phyloP scores from a whole-genome alignment of 768 basidiomycete genomes.

The Leccinum variicolor region DNA sequence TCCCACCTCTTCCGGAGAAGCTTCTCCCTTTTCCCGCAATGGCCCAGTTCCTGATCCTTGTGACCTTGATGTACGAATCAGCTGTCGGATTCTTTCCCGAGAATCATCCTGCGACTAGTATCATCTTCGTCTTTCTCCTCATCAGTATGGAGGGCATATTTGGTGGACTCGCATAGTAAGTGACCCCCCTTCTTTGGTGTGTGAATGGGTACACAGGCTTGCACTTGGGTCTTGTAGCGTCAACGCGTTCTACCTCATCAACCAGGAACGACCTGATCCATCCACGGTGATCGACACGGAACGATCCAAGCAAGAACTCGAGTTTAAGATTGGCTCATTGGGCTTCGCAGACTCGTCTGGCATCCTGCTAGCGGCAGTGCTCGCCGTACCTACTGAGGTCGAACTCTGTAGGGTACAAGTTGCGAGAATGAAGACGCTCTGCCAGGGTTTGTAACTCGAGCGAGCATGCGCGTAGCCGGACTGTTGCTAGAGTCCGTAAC shows the following conservation, averaged over 20 bases:
- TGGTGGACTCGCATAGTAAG: conserved; percentile 90
- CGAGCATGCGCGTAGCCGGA: background rate
- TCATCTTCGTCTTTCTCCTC: conserved; percentile 66
- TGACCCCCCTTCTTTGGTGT: background rate
- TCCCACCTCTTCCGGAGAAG: conserved; percentile 70
- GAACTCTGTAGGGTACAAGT: conserved; percentile 74
- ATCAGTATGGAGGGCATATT: conserved; percentile 90
- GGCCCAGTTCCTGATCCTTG: conserved; percentile 63
- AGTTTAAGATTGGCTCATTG: conserved; percentile 88
- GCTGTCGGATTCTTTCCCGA: conserved; percentile 62
- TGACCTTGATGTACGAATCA: conserved; percentile 61
- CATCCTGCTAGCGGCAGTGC: conserved; percentile 43
- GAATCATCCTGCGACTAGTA: conserved; percentile 42
- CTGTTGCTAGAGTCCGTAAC: background rate
- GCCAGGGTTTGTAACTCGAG: conserved; percentile 49
- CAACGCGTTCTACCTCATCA: conserved; percentile 82
- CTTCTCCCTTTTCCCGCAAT: conserved; percentile 75
- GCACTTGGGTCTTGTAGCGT: conserved; percentile 47
- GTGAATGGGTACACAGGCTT: background rate
- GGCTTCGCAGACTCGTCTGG: conserved; percentile 83
- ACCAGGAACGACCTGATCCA: conserved; percentile 61
- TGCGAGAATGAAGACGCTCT: conserved; percentile 64
- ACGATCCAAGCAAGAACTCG: conserved; percentile 68
- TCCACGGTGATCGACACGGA: conserved; percentile 48
- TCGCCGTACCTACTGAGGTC: conserved; percentile 54